Conservation (phyloP, 1,284 basidiomycete genomes). For the Ganoderma lucidum region DNA sequence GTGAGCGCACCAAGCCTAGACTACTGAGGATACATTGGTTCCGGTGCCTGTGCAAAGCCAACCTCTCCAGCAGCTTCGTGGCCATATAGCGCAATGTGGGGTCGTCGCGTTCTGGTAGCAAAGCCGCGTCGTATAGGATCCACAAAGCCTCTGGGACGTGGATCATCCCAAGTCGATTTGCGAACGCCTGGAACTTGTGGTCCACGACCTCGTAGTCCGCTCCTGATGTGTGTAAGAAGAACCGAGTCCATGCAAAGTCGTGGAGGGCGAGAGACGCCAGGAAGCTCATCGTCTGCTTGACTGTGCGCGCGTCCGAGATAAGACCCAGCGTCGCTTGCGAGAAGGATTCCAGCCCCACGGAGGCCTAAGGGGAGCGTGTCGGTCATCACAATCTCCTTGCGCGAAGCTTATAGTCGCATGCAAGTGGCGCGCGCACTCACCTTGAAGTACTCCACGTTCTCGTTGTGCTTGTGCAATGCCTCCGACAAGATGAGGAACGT, state of each 20-base stretch:
- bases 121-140: constrained; percentile 59
- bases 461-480: constrained; percentile 61
- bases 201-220: constrained; percentile 41
- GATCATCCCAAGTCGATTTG: constrained; percentile 55
- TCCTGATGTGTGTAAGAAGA: constrained; percentile 55
- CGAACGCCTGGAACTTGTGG: constrained; percentile 49
- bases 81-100: constrained; percentile 53
- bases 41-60: constrained; percentile 65
- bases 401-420: constrained; percentile 2
- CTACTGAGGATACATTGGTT: constrained; percentile 73
- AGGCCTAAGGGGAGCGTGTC: constrained; percentile 49
- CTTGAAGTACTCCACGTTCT: constrained; percentile 73
- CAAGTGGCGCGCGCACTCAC: constrained; percentile 45
- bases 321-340: constrained; percentile 62
- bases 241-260: constrained; percentile 62
- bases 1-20: constrained; percentile 58
- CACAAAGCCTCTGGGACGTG: constrained; percentile 62
- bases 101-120: constrained; percentile 36
- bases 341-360: constrained; percentile 72
- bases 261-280: constrained; percentile 68
- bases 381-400: neutral
- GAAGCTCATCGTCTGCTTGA: constrained; percentile 65
- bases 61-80: constrained; percentile 67
- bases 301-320: constrained; percentile 53
- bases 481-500: constrained; percentile 71